Base-by-base conservation (phyloP, 805 yeast genomes). In the Barnettozyma populi region DNA sequence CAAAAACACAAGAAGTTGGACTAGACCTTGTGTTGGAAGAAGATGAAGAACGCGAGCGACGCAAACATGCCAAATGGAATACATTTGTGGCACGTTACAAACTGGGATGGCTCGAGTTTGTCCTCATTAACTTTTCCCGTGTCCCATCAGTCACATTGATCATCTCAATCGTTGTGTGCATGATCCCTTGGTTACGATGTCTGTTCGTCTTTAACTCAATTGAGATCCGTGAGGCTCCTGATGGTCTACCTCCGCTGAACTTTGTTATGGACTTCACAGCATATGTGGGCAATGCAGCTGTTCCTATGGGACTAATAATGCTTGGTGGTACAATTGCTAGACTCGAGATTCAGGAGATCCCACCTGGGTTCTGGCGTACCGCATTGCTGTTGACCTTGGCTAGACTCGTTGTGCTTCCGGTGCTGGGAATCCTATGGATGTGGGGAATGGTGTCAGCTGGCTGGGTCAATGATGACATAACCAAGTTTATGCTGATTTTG, bases 311-410 rank as follows among this genome's bases (percentile, higher is more conserved):
- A 0, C 69, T 92, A 51, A 63, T 88, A 40, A 60, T 92, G 49
- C 65, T 92, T 25, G 98, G 98, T 2, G 96, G 92, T 16, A 89
- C 96, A 2, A 79, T 92, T 37, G 86, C 96, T 1, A 70, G 97
- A 42, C 72, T 92, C 44, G 69, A 79, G 52, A 64, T 90, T 19
- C 70, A 69, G 7, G 59, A 69, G 5, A 67, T 90, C 56, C 88
- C 90, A 1, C 69, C 72, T 13, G 92, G 92, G 2, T 83, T 86
- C 56, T 80, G 84, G 82, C 77, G 79, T 56, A 77, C 87, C 0
- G 80, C 88, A 0, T 55, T 81, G 2, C 65, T 74, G 46, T 68
- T 90, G 60, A 76, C 84, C 0, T 47, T 75, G 0, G 63, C 78
- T 32, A 74, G 92, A 52, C 68, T 90, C 31, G 76, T 84, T 9